Conservation (phyloP, 257 asterid genomes). For the Cynanchum wilfordii region DNA sequence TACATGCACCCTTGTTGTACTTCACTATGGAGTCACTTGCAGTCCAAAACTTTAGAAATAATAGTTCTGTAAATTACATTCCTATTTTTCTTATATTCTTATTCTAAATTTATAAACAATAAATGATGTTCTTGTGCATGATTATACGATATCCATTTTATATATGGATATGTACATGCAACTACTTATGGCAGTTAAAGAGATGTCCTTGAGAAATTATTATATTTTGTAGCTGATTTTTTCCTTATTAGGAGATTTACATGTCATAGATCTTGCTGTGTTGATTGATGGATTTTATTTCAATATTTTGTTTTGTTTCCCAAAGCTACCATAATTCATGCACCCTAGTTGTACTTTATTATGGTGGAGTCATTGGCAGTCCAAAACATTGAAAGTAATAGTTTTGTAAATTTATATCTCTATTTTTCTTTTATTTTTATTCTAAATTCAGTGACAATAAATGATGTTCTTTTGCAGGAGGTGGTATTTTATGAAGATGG, state of each 20-base stretch:
- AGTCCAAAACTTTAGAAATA: background rate
- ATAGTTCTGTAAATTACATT: background rate
- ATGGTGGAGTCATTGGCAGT: background rate
- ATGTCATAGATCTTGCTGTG: too few species aligned
- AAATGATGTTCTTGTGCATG: background rate
- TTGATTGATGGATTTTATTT: too few species aligned
- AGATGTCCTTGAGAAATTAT: too few species aligned
- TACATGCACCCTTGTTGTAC: background rate
- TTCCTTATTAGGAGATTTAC: too few species aligned
- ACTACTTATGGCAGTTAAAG: too few species aligned
- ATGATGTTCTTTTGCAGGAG: slow-evolving; percentile 44
- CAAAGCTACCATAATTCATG: background rate
- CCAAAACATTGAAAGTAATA: background rate
- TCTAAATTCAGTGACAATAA: background rate
- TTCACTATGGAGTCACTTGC: background rate
- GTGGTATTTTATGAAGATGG: slow-evolving; percentile 92
- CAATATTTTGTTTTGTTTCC: too few species aligned
- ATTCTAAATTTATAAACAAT: background rate
- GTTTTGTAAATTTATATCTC: background rate
- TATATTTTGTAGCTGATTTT: too few species aligned
- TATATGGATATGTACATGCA: too few species aligned
- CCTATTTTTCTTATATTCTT: background rate
- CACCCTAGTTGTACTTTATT: background rate
- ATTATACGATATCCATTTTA: too few species aligned
- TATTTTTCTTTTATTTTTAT: background rate